phyloP scores from a whole-genome alignment of 192 early-diverging fungal species.

The Coemansia sp. region DNA sequence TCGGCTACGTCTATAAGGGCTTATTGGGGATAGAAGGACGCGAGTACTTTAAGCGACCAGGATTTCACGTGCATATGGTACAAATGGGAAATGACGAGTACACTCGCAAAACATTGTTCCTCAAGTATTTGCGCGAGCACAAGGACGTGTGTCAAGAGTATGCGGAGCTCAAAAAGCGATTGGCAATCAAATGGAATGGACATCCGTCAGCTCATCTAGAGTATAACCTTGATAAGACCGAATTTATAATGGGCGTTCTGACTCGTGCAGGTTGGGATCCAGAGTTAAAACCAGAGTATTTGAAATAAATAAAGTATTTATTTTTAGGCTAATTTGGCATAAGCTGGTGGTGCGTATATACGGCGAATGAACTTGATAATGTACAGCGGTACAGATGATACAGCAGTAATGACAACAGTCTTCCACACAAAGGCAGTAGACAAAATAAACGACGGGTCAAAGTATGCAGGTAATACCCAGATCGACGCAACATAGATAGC shows the following conservation, averaged over 20 bases:
- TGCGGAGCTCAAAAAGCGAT: slow-evolving; percentile 7
- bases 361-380: slow-evolving; percentile 78
- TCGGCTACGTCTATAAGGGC: slow-evolving; percentile 14
- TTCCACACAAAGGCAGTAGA: slow-evolving; percentile 88
- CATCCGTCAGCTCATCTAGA: not conserved
- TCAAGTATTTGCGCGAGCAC: slow-evolving; percentile 8
- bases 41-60: slow-evolving; percentile 17
- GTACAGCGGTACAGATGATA: slow-evolving; percentile 84
- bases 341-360: slow-evolving; percentile 82
- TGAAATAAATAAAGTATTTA: too few species aligned
- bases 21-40: slow-evolving; percentile 6
- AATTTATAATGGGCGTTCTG: slow-evolving; percentile 20
- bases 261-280: not conserved
- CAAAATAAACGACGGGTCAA: slow-evolving; percentile 87
- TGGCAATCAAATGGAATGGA: slow-evolving; percentile 17
- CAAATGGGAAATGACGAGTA: slow-evolving; percentile 8
- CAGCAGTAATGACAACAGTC: slow-evolving; percentile 80
- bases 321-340: slow-evolving; percentile 73
- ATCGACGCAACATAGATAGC: slow-evolving; percentile 86
- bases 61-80: slow-evolving; percentile 16
- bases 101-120: slow-evolving; percentile 11
- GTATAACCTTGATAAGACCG: slow-evolving; percentile 18
- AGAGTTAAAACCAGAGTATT: too few species aligned
- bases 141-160: slow-evolving; percentile 10
- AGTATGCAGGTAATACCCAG: slow-evolving; percentile 85